Evolutionary conservation across 345 rosid genomes (phyloP).

Genomic region (Murraya koenigii): DNA sequence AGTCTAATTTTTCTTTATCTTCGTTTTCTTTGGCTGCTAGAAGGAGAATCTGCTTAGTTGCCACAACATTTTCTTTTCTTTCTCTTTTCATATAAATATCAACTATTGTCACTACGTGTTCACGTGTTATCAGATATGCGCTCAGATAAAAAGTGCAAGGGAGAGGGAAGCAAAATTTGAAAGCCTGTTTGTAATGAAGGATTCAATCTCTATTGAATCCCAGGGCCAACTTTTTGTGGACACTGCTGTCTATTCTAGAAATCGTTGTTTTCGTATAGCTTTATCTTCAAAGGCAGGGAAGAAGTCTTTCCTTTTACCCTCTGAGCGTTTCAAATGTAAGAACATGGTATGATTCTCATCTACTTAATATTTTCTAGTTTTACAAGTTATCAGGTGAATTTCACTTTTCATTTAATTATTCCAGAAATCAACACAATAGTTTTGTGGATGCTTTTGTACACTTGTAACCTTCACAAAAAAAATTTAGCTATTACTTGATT

Average conservation of each 20-base stretch:
- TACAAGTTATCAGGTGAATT: neutral
- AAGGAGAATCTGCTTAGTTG: slow-evolving; percentile 12
- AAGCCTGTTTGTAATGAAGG: slow-evolving; percentile 64
- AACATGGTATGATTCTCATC: slow-evolving; percentile 60
- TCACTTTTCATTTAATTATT: neutral
- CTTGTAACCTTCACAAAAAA: neutral
- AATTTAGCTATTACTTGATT: neutral
- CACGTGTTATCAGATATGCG: slow-evolving; percentile 61
- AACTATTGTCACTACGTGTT: slow-evolving; percentile 15
- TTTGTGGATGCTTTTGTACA: neutral
- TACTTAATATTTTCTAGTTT: neutral
- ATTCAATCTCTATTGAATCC: slow-evolving; percentile 44
- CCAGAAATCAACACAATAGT: neutral
- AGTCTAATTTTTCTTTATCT: neutral
- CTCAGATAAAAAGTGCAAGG: slow-evolving; percentile 50
- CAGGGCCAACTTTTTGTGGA: slow-evolving; percentile 71
- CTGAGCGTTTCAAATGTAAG: slow-evolving; percentile 75
- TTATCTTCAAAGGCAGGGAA: slow-evolving; percentile 96
- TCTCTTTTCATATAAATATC: slow-evolving; percentile 1
- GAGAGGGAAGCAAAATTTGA: slow-evolving; percentile 50
- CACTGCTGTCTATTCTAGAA: slow-evolving; percentile 89
- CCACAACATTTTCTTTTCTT: neutral
- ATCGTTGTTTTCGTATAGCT: slow-evolving; percentile 90
- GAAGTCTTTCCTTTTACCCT: slow-evolving; percentile 73
- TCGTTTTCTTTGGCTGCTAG: neutral